Evolutionary conservation across 495 filamentous ascomycete species (phyloP).

Genomic region (Xylaria sp.): DNA sequence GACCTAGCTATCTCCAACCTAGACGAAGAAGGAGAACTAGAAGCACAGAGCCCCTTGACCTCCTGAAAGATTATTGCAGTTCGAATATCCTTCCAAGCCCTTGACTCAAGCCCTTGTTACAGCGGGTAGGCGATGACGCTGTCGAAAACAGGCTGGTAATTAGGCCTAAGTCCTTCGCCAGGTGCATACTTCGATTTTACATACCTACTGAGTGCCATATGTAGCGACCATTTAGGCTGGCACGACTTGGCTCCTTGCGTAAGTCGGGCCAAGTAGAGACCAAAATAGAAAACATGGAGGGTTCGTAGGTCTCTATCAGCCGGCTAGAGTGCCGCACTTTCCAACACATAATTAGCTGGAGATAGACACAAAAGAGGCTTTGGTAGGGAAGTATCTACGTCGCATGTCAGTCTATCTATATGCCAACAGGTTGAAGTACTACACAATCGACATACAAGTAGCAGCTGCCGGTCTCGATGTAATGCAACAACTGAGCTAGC

Average conservation of each 20-base stretch:
- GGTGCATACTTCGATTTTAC: no score
- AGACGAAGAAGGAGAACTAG: no score
- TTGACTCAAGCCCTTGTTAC: no score
- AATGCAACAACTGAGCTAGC: background rate
- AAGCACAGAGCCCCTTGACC: no score
- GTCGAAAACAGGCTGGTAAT: background rate
- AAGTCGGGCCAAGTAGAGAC: background rate
- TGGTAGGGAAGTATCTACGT: background rate
- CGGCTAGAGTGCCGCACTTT: background rate
- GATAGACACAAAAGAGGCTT: background rate
- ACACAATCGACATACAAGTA: background rate
- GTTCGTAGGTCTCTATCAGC: background rate
- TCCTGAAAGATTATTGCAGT: no score
- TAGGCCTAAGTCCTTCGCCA: background rate
- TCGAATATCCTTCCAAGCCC: no score
- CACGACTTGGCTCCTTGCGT: no score
- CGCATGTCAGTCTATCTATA: background rate
- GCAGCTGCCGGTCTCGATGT: background rate
- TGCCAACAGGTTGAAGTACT: background rate
- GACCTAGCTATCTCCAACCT: no score
- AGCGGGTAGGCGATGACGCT: background rate
- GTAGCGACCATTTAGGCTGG: no score
- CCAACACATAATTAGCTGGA: background rate
- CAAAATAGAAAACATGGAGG: background rate
- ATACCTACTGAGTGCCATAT: no score